phyloP scores from a whole-genome alignment of 768 basidiomycete genomes.

The Trametes villosa region DNA sequence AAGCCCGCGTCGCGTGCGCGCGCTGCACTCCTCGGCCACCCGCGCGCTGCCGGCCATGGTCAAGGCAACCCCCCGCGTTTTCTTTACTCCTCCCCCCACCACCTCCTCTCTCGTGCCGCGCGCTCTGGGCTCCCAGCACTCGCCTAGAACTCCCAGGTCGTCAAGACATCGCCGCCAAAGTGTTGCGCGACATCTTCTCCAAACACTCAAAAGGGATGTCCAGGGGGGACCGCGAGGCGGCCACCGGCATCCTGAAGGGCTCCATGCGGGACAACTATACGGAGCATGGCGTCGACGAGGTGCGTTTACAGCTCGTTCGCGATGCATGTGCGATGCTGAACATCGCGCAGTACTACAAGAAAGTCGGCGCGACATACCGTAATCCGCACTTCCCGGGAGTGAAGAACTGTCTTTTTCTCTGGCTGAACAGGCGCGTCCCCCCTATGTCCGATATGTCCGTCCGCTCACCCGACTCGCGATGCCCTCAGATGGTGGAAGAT shows the following conservation, averaged over 20 bases:
- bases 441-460: not conserved
- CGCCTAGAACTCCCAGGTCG: not conserved
- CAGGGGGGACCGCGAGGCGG: constrained; percentile 29
- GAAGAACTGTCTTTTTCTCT: constrained; percentile 54
- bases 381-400: constrained; percentile 77
- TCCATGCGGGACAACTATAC: constrained; percentile 58
- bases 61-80: constrained; percentile 7
- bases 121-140: not conserved
- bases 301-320: constrained; percentile 23
- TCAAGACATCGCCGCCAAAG: constrained; percentile 11
- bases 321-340: not conserved
- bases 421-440: constrained; percentile 51
- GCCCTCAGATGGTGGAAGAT: constrained; percentile 42
- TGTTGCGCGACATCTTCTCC: constrained; percentile 14
- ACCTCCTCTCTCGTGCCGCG: not conserved
- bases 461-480: not conserved
- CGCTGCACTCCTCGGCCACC: not conserved
- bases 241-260: constrained; percentile 34
- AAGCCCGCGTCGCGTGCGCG: not conserved
- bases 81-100: not conserved
- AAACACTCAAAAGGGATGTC: constrained; percentile 27
- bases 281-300: constrained; percentile 63
- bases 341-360: constrained; percentile 55
- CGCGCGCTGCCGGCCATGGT: constrained; percentile 7
- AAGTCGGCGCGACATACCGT: constrained; percentile 69